Base-by-base conservation (phyloP, 2,329 filamentous ascomycete species). In the Furcasterigmium furcatum region DNA sequence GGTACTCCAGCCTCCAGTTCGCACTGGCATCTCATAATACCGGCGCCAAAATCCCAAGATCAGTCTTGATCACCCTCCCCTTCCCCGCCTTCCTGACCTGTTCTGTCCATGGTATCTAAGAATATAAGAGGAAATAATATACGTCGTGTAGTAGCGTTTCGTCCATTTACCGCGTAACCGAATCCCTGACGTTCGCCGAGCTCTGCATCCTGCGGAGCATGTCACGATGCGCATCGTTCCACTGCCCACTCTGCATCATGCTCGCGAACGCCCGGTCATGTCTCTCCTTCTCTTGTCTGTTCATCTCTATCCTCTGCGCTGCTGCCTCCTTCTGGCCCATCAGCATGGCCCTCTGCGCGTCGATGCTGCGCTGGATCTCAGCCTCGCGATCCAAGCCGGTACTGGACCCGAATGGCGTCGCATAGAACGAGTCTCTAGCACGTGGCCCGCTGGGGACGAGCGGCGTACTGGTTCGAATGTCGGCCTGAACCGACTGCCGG, bases 171-270 rank as follows among this genome's bases (percentile, higher is more conserved):
- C n/a, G n/a, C n/a, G n/a, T n/a, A n/a, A n/a, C n/a, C n/a, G n/a
- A 13, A 25, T 18, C 22, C 30, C 40, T 48, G 16, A 51, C 14
- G 38, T 63, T 70, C 2, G 70, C 69, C 20, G 60, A 54, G 29
- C 64, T 66, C 57, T 96, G 91, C 84, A 96, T 87, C 62, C 76
- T 84, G 51, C 87, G 76, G 79, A 96, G 77, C 1, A 86, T 88
- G 52, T 91, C 85, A 18, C 86, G 77, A 62, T 96, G 91, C 19
- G 84, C 77, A 38, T 88, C 85, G 43, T 87, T 72, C 71, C 95
- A 79, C 52, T 87, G 81, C 0, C 85, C 84, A 14, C 80, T 82
- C 44, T 88, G 76, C 87, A 95, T 94, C 52, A 81, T 77, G 62
- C 85, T 81, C 52, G 90, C 86, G 56, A 90, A 83, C 30, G 76